A percentile compares a stretch with the other conserved stretches of the same genome.
These are phyloP conservation scores for Sicyos edulis DNA, from an alignment of 306 rosid genomes.

Conservation along the genomic window DNA sequence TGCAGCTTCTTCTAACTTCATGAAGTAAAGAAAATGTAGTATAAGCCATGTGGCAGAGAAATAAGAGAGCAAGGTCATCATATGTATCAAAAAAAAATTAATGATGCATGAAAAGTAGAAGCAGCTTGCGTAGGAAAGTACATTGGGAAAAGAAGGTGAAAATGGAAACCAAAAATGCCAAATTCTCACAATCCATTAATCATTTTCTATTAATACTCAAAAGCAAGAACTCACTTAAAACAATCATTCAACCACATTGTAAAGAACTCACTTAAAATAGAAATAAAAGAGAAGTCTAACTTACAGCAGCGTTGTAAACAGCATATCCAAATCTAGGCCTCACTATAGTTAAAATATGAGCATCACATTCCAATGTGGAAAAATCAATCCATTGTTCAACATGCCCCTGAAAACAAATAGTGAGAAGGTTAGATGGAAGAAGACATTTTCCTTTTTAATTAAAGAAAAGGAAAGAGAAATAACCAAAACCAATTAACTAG, in stretches of 20 bases:
- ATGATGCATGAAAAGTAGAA: background rate
- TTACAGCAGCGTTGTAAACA: background rate
- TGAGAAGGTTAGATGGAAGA: background rate
- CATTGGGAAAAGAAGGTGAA: background rate
- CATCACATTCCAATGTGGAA: constrained; percentile 3
- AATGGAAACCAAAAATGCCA: background rate
- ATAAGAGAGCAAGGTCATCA: background rate
- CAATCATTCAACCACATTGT: background rate
- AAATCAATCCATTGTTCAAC: constrained; percentile 18
- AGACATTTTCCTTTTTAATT: background rate
- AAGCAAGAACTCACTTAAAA: too few relatives aligned
- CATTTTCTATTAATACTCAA: background rate
- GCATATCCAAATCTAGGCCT: constrained; percentile 14
- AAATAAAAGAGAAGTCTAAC: background rate
- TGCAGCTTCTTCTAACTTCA: constrained; percentile 77
- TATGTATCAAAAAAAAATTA: background rate
- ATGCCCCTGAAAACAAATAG: constrained; percentile 8
- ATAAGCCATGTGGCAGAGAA: background rate
- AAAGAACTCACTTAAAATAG: background rate
- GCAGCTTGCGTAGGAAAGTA: background rate
- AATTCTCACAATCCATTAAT: background rate
- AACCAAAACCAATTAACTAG: background rate
- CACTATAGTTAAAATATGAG: background rate
- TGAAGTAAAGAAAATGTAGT: background rate
- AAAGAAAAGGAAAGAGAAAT: background rate